Evolutionary conservation across 768 basidiomycete genomes (phyloP).

Genomic region (Russula lepida): DNA sequence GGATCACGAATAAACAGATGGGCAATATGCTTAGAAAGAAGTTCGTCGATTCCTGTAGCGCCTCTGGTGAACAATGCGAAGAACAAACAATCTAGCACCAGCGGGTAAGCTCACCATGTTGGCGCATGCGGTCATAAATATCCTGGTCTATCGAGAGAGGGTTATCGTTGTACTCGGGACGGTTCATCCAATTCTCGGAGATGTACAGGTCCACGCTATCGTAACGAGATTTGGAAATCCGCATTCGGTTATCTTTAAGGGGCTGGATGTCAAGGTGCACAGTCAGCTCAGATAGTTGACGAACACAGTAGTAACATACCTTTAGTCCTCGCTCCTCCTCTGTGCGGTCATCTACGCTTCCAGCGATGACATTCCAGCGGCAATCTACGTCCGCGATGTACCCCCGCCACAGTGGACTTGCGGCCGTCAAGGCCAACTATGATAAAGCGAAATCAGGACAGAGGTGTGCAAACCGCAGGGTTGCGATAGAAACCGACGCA

Average conservation of each 20-base stretch:
- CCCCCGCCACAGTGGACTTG: conserved; percentile 91
- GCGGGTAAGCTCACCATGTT: conserved; percentile 53
- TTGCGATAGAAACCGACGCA: conserved; percentile 17
- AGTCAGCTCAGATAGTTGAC: conserved; percentile 5
- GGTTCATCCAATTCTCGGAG: conserved; percentile 77
- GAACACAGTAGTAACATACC: conserved; percentile 32
- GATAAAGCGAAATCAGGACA: neutral
- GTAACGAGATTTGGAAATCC: conserved; percentile 94
- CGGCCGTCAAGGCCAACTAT: conserved; percentile 88
- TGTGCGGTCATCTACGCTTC: conserved; percentile 96
- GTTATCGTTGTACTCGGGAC: conserved; percentile 92
- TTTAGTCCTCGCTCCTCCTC: conserved; percentile 88
- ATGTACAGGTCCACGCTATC: conserved; percentile 94
- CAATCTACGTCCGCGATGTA: conserved; percentile 96
- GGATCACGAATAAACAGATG: conserved; percentile 98
- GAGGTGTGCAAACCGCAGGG: neutral
- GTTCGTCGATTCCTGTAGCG: conserved; percentile 68
- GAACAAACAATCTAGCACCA: neutral
- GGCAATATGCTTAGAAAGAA: conserved; percentile 84
- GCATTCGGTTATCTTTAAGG: conserved; percentile 59
- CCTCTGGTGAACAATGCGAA: neutral
- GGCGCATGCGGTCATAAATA: conserved; percentile 63
- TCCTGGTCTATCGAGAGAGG: conserved; percentile 66
- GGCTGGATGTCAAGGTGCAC: conserved; percentile 42
- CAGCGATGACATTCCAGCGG: conserved; percentile 97